A percentile compares a stretch with the other conserved stretches of the same genome.
Evolutionary conservation across 2,329 filamentous ascomycete species (phyloP).

Genomic region (Penicillium rolfsii): DNA sequence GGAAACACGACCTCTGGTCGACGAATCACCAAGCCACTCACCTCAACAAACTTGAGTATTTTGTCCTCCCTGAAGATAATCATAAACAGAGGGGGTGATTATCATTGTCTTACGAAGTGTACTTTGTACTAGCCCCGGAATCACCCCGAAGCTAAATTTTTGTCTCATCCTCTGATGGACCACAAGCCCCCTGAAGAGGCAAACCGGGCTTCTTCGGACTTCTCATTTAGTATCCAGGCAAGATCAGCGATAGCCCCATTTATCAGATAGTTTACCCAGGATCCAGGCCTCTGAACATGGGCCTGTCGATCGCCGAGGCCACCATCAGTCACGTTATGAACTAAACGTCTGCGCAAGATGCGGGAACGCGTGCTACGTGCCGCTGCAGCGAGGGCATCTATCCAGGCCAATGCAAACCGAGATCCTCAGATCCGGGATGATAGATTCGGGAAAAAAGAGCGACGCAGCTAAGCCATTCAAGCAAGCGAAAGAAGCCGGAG

Average conservation of each 20-base stretch:
- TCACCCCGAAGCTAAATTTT: not conserved
- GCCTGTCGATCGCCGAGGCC: conserved; percentile 17
- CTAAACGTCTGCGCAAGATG: not conserved
- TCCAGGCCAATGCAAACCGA: too few species aligned
- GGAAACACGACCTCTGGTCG: not conserved
- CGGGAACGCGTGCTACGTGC: conserved; percentile 3
- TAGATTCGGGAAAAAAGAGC: not conserved
- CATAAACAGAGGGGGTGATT: not conserved
- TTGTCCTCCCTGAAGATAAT: not conserved
- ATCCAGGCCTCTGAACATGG: conserved; percentile 16
- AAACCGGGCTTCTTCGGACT: not conserved
- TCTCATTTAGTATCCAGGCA: not conserved
- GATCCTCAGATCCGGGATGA: not conserved
- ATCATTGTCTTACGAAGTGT: not conserved
- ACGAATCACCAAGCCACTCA: conserved; percentile 3
- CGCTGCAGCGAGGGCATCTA: not conserved
- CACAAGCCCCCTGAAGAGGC: not conserved
- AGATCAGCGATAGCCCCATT: conserved; percentile 9
- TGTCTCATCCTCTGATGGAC: not conserved
- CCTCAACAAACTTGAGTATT: not conserved
- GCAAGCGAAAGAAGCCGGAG: not conserved
- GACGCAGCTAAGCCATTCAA: not conserved
- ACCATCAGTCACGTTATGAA: not conserved
- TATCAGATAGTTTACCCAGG: conserved; percentile 17
- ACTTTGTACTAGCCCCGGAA: not conserved